Conservation (phyloP, 306 rosid genomes). For the Cicer arietinum region DNA sequence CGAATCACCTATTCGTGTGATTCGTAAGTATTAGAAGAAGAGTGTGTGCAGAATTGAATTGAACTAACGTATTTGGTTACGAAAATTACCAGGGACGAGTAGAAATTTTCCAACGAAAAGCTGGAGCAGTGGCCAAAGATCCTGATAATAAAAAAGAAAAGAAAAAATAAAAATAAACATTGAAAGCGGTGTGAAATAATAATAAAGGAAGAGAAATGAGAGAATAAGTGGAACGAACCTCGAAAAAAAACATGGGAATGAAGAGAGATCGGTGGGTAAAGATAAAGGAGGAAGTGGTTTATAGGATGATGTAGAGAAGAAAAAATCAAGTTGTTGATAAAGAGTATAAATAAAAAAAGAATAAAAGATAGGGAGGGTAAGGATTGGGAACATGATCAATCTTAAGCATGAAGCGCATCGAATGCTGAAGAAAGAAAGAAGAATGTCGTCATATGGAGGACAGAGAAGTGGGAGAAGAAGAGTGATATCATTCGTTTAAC, state of each 20-base stretch:
- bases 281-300: background rate
- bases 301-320: background rate
- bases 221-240: conserved; percentile 57
- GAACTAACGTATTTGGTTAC: too few species aligned
- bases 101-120: conserved; percentile 42
- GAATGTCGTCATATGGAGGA: conserved; percentile 73
- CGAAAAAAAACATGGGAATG: conserved; percentile 59
- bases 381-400: background rate
- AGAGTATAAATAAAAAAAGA: background rate
- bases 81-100: conserved; percentile 57
- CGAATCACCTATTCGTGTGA: background rate
- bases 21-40: conserved; percentile 11
- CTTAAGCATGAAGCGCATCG: background rate
- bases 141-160: conserved; percentile 51
- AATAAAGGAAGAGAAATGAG: background rate
- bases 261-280: background rate
- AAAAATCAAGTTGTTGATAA: background rate
- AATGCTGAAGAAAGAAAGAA: background rate
- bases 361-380: background rate
- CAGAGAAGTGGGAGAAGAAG: background rate
- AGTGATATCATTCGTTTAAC: background rate
- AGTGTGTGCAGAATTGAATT: background rate
- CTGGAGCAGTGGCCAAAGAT: conserved; percentile 66
- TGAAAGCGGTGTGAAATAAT: background rate
- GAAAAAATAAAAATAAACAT: background rate